Evolutionary conservation across 495 filamentous ascomycete species (phyloP).

Genomic region (Elasticomyces elasticus): DNA sequence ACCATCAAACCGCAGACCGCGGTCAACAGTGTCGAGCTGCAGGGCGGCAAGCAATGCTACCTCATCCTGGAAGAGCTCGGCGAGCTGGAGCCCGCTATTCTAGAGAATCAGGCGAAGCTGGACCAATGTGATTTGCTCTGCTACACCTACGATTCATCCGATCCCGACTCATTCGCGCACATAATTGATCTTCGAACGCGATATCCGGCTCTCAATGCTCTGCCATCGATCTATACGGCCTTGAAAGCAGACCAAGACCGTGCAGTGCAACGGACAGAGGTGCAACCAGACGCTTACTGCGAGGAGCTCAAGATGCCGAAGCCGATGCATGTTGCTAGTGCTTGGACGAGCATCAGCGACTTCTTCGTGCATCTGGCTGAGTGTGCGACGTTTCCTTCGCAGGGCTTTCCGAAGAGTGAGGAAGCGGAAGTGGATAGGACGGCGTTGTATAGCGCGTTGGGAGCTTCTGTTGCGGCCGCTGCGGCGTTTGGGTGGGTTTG

Average conservation of each 20-base stretch:
- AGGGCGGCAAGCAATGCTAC: constrained; percentile 93
- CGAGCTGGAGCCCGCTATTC: constrained; percentile 84
- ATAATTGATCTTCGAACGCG: constrained; percentile 67
- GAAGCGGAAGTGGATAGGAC: constrained; percentile 75
- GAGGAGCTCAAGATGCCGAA: constrained; percentile 66
- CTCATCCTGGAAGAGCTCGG: constrained; percentile 90
- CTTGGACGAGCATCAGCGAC: constrained; percentile 82
- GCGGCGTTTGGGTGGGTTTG: constrained; percentile 74
- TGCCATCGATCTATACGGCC: constrained; percentile 83
- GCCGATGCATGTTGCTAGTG: constrained; percentile 86
- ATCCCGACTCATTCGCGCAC: constrained; percentile 88
- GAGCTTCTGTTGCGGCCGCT: constrained; percentile 67
- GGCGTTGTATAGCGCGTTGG: constrained; percentile 73
- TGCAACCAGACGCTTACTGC: constrained; percentile 90
- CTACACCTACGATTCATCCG: constrained; percentile 92
- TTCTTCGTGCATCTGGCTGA: constrained; percentile 84
- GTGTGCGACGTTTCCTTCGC: constrained; percentile 78
- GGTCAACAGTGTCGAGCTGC: constrained; percentile 92
- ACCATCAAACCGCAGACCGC: constrained; percentile 89
- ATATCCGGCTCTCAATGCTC: constrained; percentile 70
- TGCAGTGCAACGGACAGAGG: constrained; percentile 80
- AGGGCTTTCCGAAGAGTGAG: constrained; percentile 75
- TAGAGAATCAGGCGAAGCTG: constrained; percentile 86
- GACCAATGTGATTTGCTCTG: constrained; percentile 88
- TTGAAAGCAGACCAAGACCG: constrained; percentile 92